Conservation (phyloP, 202 grass and related monocot species). For the Cymbopogon flexuosus region DNA sequence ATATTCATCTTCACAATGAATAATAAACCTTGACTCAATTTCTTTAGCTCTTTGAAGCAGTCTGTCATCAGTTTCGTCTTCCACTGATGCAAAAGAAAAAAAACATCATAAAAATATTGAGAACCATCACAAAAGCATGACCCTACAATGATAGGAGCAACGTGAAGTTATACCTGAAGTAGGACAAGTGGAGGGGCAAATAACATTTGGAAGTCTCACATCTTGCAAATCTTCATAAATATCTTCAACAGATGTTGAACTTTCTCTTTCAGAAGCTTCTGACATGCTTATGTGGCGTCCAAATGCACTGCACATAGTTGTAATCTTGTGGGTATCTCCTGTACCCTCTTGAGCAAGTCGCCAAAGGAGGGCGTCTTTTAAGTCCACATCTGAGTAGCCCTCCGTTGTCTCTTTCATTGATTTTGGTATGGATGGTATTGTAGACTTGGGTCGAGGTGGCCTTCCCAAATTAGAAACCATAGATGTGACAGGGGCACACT, state of each 20-base stretch:
- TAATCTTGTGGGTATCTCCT: conserved; percentile 28
- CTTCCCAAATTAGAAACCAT: conserved; percentile 40
- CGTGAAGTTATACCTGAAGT: conserved; percentile 24
- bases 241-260: conserved; percentile 53
- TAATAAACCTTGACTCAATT: conserved; percentile 47
- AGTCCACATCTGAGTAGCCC: conserved; percentile 39
- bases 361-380: conserved; percentile 6
- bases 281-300: conserved; percentile 16
- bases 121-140: neutral
- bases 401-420: conserved; percentile 34
- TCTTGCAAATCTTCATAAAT: conserved; percentile 41
- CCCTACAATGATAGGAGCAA: neutral
- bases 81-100: conserved; percentile 16
- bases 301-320: conserved; percentile 14
- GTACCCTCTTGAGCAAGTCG: conserved; percentile 30
- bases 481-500: conserved; percentile 23
- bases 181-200: neutral
- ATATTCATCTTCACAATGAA: conserved; percentile 35
- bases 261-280: conserved; percentile 46
- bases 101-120: conserved; percentile 13
- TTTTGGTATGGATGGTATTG: conserved; percentile 32
- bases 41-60: conserved; percentile 55
- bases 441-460: conserved; percentile 43
- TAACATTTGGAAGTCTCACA: conserved; percentile 15
- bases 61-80: conserved; percentile 46